Evolutionary conservation across 1,284 basidiomycete species (phyloP), one percentile per base, ranked within the genome.

Genomic region (Leccinum fuscescens): DNA sequence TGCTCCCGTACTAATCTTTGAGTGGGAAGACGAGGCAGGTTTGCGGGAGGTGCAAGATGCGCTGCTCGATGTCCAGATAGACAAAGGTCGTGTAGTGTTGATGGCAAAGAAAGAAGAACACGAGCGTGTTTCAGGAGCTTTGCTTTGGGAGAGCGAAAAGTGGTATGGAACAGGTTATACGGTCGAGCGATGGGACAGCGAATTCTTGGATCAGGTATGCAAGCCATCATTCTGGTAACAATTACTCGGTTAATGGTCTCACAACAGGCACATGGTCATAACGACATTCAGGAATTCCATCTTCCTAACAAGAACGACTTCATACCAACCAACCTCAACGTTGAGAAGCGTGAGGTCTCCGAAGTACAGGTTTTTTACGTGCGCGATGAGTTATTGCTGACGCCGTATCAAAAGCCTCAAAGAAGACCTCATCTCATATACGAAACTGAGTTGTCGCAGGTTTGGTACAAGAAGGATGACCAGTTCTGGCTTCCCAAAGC

Each of bases 401-500:
- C 17, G 6, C 54, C 55, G 15, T 27, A 50, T 60, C 24, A 29
- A 67, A 93, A 46, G 89, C 90, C 91, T 14, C 73, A 84, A 58
- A 85, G 84, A 60, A 84, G 89, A 31, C 96, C 96, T 11, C 78
- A 83, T 65, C 84, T 95, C 60, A 82, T 98, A 58, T 80, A 84
- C 29, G 82, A 93, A 72, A 93, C 86, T 0, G 76, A 83, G 0
- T 70, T 90, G 35, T 90, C 88, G 1, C 82, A 86, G 20, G 76
- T 97, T 11, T 98, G 95, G 95, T 86, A 95, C 77, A 98, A 98
- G 81, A 94, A 94, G 71, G 96, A 98, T 72, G 95, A 98, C 74
- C 85, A 83, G 62, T 98, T 96, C 79, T 96, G 93, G 91, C 86
- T 96, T 5, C 96, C 96, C 0, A 93, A 93, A 70, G 93, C 93